phyloP scores from a whole-genome alignment of 768 basidiomycete genomes.

The Boletus bicolor region DNA sequence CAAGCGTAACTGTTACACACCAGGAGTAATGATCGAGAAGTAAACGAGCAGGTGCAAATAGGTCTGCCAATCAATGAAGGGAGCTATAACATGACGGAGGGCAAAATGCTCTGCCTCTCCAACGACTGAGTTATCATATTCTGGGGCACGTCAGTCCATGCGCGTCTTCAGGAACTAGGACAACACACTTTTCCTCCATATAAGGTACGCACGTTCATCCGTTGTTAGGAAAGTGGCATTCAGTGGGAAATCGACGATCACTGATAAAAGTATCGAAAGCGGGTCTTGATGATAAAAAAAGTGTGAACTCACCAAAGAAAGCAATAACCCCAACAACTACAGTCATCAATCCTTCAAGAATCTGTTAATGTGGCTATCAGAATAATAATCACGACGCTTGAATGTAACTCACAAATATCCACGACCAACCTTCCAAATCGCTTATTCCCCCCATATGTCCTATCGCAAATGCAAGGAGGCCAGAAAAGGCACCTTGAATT shows the following conservation, averaged over 20 bases:
- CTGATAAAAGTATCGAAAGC: slow-evolving; percentile 26
- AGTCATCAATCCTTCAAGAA: slow-evolving; percentile 49
- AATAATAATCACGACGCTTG: not conserved
- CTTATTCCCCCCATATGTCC: slow-evolving; percentile 47
- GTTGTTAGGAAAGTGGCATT: slow-evolving; percentile 17
- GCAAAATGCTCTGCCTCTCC: slow-evolving; percentile 54
- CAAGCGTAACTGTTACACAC: slow-evolving; percentile 38
- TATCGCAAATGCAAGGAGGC: slow-evolving; percentile 54
- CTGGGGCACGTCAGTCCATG: slow-evolving; percentile 46
- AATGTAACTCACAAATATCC: slow-evolving; percentile 54
- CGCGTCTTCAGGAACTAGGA: slow-evolving; percentile 31
- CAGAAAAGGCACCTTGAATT: slow-evolving; percentile 50
- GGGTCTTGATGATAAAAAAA: not conserved
- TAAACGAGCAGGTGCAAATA: slow-evolving; percentile 10
- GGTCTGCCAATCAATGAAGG: slow-evolving; percentile 64
- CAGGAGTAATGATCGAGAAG: slow-evolving; percentile 54
- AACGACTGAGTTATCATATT: slow-evolving; percentile 34
- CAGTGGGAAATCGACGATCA: slow-evolving; percentile 51
- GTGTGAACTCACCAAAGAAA: slow-evolving; percentile 40
- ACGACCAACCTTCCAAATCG: slow-evolving; percentile 57
- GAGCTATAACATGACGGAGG: slow-evolving; percentile 49
- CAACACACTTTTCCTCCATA: slow-evolving; percentile 18
- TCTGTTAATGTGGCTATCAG: not conserved
- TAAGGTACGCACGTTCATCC: slow-evolving; percentile 17
- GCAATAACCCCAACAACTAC: slow-evolving; percentile 53